Base-by-base conservation (phyloP, 441 rosid genomes). In the Melastoma candidum region DNA sequence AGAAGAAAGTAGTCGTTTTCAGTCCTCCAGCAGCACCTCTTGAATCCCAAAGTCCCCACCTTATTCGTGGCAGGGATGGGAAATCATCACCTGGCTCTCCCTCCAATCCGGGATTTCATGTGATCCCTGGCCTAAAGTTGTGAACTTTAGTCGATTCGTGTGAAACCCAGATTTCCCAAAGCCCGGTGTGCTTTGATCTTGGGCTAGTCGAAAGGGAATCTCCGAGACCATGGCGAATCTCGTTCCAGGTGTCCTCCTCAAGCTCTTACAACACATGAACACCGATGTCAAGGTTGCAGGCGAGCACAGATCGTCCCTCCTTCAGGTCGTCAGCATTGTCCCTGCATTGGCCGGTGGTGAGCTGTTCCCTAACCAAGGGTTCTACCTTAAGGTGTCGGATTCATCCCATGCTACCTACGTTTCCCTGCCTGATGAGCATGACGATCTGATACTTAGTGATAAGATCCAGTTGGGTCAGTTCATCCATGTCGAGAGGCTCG, bases 341-440 rank as follows among this genome's bases (percentile, higher is more conserved):
- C 99, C 99, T 3, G 96, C 96, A 11, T 50, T 94, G 32, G 93
- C 99, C 7, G 96, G 96, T 24, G 93, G 95, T 13, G 99, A 89
- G 74, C 78, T 93, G 0, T 93, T 89, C 60, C 64, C 93, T 2
- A 89, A 89, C 60, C 86, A 94, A 48, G 99, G 99, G 5, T 94
- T 94, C 61, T 87, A 84, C 68, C 84, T 94, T n/a, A 94, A 82
- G 82, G 97, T 94, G 59, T 94, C 99, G 27, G 99, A 94, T 82
- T 94, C 99, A 1, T 94, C 96, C 36, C 99, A 89, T 64, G 99
- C 99, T 11, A 89, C 96, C 36, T 94, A 85, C 48, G 96, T 90
- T 4, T 90, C 97, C 60, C 76, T 94, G 17, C 92, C 96, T 65
- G 93, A 89, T 65, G 92, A 89, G 52, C 97, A 89, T 48, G 83